Percentiles rank a stretch among this genome's conserved stretches.
phyloP scores from a whole-genome alignment of 345 rosid genomes.

The Lagerstroemia speciosa region DNA sequence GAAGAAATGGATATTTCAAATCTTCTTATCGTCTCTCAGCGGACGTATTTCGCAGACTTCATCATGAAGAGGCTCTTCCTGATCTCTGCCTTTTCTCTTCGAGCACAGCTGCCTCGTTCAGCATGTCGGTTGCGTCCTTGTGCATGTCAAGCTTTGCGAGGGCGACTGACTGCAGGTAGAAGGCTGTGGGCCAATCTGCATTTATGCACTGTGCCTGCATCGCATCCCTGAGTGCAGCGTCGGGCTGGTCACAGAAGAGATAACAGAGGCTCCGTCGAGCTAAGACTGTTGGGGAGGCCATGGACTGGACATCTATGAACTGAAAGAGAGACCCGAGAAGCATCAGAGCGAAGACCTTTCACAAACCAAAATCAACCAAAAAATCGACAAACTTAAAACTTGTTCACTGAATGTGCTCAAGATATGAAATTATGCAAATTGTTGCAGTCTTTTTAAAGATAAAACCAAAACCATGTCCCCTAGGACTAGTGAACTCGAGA shows the following conservation, averaged over 20 bases:
- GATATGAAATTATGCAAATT: no score
- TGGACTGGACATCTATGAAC: constrained; percentile 82
- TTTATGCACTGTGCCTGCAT: constrained; percentile 90
- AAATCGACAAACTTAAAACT: background rate
- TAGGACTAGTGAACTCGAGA: background rate
- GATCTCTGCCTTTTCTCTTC: constrained; percentile 86
- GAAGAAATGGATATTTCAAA: background rate
- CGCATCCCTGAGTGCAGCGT: constrained; percentile 84
- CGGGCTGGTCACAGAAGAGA: constrained; percentile 76
- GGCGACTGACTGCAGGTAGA: constrained; percentile 97
- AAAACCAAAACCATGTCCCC: background rate
- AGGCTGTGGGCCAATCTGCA: constrained; percentile 91
- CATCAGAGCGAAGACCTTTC: background rate
- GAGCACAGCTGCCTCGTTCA: constrained; percentile 74
- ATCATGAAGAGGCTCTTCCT: constrained; percentile 42
- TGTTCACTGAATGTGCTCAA: background rate
- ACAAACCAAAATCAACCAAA: background rate
- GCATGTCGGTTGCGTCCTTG: constrained; percentile 88
- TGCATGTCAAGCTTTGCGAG: constrained; percentile 92
- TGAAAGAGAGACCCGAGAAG: constrained; percentile 16
- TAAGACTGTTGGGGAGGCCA: constrained; percentile 88
- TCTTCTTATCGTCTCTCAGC: background rate
- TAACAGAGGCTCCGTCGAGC: constrained; percentile 89
- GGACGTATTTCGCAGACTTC: background rate
- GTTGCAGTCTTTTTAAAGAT: no score